Evolutionary conservation across 108 stramenopile species (phyloP).

Genomic region (Conticribra weissflogii): DNA sequence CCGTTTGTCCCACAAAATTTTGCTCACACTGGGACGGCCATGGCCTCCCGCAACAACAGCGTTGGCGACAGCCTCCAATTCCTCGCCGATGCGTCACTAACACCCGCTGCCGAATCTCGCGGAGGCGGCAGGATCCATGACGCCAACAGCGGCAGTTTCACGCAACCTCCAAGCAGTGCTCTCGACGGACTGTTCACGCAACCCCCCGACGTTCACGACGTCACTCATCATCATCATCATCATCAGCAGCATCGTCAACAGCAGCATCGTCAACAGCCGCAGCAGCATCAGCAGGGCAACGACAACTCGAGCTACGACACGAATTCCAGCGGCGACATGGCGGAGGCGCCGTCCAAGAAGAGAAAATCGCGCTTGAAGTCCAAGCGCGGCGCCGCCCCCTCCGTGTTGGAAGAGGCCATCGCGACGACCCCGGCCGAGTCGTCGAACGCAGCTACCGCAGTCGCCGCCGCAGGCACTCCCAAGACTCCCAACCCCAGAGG

Average conservation of each 20-base stretch:
- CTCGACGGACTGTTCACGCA: too few species aligned
- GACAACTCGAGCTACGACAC: neutral
- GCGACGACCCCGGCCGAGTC: neutral
- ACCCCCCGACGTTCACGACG: too few species aligned
- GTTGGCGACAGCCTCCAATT: neutral
- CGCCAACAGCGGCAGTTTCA: neutral
- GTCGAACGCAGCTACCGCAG: neutral
- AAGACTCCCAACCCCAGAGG: too few species aligned
- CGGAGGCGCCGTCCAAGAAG: neutral
- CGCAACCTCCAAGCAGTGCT: too few species aligned
- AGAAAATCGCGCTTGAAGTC: slow-evolving; percentile 20
- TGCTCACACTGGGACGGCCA: too few species aligned
- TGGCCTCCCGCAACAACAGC: neutral
- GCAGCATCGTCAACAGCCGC: neutral
- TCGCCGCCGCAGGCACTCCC: neutral
- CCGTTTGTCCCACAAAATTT: too few species aligned
- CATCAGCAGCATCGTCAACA: too few species aligned
- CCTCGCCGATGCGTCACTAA: neutral
- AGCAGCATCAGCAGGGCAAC: neutral
- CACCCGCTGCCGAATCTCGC: too few species aligned
- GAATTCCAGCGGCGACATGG: neutral
- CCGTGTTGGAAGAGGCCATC: slow-evolving; percentile 7
- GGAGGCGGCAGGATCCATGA: too few species aligned
- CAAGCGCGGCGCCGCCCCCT: slow-evolving; percentile 7
- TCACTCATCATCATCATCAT: too few species aligned